phyloP scores from a whole-genome alignment of 352 stramenopile genomes.

The Phytophthora pisi region DNA sequence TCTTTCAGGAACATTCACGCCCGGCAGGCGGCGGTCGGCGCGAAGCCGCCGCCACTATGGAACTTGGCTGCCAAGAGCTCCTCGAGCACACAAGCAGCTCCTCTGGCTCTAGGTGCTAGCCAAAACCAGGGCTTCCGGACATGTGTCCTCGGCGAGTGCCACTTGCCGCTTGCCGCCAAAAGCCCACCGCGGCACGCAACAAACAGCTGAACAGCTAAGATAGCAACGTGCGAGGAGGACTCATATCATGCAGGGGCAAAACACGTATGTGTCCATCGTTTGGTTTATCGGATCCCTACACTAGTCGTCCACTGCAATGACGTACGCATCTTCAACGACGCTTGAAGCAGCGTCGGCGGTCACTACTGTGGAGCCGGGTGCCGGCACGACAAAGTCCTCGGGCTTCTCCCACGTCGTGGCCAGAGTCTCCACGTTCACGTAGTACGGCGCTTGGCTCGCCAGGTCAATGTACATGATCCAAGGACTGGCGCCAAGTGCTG shows the following conservation, averaged over 20 bases:
- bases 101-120: slow-evolving; percentile 18
- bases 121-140: slow-evolving; percentile 24
- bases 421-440: slow-evolving; percentile 55
- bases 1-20: slow-evolving; percentile 34
- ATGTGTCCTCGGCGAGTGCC: slow-evolving; percentile 1
- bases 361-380: neutral
- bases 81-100: slow-evolving; percentile 25
- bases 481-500: slow-evolving; percentile 8
- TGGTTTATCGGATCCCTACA: slow-evolving; percentile 23
- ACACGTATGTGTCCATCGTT: neutral
- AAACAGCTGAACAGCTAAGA: slow-evolving; percentile 33
- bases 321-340: slow-evolving; percentile 46
- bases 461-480: slow-evolving; percentile 64
- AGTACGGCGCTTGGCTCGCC: slow-evolving; percentile 49
- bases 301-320: slow-evolving; percentile 44
- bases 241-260: neutral
- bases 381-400: slow-evolving; percentile 18
- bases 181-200: slow-evolving; percentile 15
- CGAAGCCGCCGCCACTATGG: neutral
- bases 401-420: slow-evolving; percentile 61
- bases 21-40: slow-evolving; percentile 18
- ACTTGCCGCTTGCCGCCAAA: slow-evolving; percentile 14
- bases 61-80: slow-evolving; percentile 15
- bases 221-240: slow-evolving; percentile 25
- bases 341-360: slow-evolving; percentile 1